These are phyloP conservation scores for Peronospora destructor DNA, from an alignment of 352 stramenopile species.

Conservation along the genomic window DNA sequence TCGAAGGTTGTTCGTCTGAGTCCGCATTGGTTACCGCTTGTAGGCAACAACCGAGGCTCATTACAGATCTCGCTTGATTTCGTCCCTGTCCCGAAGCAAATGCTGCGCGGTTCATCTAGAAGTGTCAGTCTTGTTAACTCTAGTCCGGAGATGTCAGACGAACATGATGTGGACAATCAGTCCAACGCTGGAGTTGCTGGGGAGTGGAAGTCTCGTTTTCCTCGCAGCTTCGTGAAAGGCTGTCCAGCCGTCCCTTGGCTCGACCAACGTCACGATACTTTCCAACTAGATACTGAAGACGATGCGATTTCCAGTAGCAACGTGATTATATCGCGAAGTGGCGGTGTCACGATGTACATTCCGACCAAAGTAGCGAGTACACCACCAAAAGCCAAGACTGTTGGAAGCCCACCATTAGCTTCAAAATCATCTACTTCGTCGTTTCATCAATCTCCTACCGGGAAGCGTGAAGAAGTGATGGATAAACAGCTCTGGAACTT, in stretches of 20 bases:
- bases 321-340: slow-evolving; percentile 36
- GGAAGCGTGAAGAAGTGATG: slow-evolving; percentile 31
- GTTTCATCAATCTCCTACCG: slow-evolving; percentile 14
- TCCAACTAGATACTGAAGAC: slow-evolving; percentile 6
- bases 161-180: slow-evolving; percentile 8
- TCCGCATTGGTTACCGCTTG: slow-evolving; percentile 42
- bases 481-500: slow-evolving; percentile 57
- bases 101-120: slow-evolving; percentile 3
- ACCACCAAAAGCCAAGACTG: slow-evolving; percentile 8
- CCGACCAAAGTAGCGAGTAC: slow-evolving; percentile 21
- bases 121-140: neutral
- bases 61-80: slow-evolving; percentile 53
- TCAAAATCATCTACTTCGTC: slow-evolving; percentile 6
- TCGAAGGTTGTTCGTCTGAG: slow-evolving; percentile 11
- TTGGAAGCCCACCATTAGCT: slow-evolving; percentile 5
- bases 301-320: slow-evolving; percentile 7
- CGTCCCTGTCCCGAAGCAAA: slow-evolving; percentile 16
- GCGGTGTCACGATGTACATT: slow-evolving; percentile 49
- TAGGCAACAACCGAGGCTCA: slow-evolving; percentile 33
- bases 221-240: slow-evolving; percentile 14
- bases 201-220: slow-evolving; percentile 21
- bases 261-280: slow-evolving; percentile 19
- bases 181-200: slow-evolving; percentile 9
- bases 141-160: slow-evolving; percentile 1
- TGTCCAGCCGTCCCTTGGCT: slow-evolving; percentile 16